Evolutionary conservation across 306 rosid genomes (phyloP), one percentile per base, ranked within the genome.

Genomic region (Prunus kanzakura): DNA sequence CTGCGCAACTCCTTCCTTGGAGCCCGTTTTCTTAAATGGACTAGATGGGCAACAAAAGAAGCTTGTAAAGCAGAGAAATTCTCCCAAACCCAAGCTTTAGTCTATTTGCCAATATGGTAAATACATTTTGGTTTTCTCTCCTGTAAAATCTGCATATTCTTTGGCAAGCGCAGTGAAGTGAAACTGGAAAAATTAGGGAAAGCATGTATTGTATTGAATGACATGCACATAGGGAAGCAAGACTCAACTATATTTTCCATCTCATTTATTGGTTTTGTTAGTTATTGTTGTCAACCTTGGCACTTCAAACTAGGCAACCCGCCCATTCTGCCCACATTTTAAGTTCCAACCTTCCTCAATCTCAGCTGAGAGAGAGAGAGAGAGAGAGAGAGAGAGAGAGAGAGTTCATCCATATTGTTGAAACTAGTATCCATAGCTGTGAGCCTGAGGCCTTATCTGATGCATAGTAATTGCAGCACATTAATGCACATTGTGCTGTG

Each of bases 391-490:
- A 55, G 60, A 55, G 35, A 30, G 41, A 6, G 41, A 35, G 41
- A 35, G 41, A 35, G 51, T 47, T 47, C 51, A 47, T 50, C 68
- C 47, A 47, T 20, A 30, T 50, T 69, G 25, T 69, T 69, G 73
- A 69, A 69, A 49, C 4, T 27, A 1, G 11, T 6, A 0, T n/a
- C 29, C 20, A 74, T 47, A 32, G 55, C 41, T 35, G 8, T 35
- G 8, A 35, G 41, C 41, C 41, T 35, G 41, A 5, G 41, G 41
- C 41, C 72, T 55, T 14, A 5, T 13, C 69, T 30, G 60, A 50
- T 32, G 22, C 69, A 68, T 68, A 58, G 76, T 55, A 18, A 55
- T 14, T 13, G 35, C 6, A 35, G 52, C 65, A 72, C 76, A 72
- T 56, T 35, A 72, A 56, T 72, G 76, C 66, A 52, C 19, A 19